Percentiles rank a stretch among this genome's conserved stretches.
phyloP scores from a whole-genome alignment of 352 stramenopile genomes.

The Phytophthora quininea region DNA sequence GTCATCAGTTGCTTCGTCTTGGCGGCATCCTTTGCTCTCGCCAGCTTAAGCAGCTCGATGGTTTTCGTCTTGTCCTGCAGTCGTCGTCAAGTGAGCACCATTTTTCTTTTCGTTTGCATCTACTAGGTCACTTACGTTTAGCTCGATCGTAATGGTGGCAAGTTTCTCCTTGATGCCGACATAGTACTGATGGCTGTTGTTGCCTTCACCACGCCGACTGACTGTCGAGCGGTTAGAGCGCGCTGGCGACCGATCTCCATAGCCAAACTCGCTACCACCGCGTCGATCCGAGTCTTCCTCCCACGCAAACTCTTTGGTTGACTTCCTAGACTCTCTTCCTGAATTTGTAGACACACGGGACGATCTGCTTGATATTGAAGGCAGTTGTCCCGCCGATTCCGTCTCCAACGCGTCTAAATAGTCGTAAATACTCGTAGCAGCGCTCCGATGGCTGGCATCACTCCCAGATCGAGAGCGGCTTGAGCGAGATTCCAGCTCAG shows the following conservation, averaged over 20 bases:
- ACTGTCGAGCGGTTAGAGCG: slow-evolving; percentile 37
- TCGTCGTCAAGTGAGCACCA: slow-evolving; percentile 1
- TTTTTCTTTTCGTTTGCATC: not conserved
- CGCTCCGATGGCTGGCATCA: slow-evolving; percentile 14
- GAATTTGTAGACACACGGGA: slow-evolving; percentile 13
- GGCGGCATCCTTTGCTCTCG: slow-evolving; percentile 74
- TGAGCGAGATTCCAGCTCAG: slow-evolving; percentile 33
- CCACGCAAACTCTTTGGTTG: slow-evolving; percentile 42
- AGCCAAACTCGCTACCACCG: slow-evolving; percentile 6
- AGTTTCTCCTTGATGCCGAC: slow-evolving; percentile 83
- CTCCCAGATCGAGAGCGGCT: slow-evolving; percentile 31
- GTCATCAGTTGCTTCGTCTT: slow-evolving; percentile 64
- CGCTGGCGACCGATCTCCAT: slow-evolving; percentile 23
- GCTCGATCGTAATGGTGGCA: slow-evolving; percentile 77
- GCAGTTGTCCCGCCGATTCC: slow-evolving; percentile 58
- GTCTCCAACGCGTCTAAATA: slow-evolving; percentile 81
- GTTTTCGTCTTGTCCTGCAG: slow-evolving; percentile 85
- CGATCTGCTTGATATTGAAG: slow-evolving; percentile 34
- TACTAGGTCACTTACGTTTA: slow-evolving; percentile 51
- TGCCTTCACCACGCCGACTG: slow-evolving; percentile 29
- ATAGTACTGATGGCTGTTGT: slow-evolving; percentile 62
- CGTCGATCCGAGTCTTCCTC: slow-evolving; percentile 27
- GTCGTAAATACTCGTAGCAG: slow-evolving; percentile 71
- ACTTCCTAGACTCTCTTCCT: slow-evolving; percentile 14
- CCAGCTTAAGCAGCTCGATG: slow-evolving; percentile 77